Evolutionary conservation across 768 basidiomycete species (phyloP).

Genomic region (Pleurotus platypus): DNA sequence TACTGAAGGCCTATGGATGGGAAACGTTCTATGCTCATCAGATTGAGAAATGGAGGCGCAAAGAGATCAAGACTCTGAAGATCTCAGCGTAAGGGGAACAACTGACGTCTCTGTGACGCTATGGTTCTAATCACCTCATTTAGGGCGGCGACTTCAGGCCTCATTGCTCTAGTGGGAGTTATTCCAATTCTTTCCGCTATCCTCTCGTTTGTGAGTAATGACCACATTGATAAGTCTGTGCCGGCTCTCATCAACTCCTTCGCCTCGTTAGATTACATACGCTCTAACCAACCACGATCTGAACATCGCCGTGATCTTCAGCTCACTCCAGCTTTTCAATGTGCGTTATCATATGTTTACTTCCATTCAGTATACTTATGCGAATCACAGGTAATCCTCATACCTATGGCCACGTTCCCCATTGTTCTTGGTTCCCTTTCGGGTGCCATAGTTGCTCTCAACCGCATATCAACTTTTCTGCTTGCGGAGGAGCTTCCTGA

Average conservation of each 20-base stretch:
- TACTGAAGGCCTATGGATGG: slow-evolving; percentile 65
- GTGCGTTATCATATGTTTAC: slow-evolving; percentile 1
- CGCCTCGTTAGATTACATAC: slow-evolving; percentile 34
- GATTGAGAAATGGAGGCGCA: slow-evolving; percentile 30
- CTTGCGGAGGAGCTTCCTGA: slow-evolving; percentile 31
- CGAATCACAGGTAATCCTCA: slow-evolving; percentile 29
- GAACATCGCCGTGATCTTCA: slow-evolving; percentile 40
- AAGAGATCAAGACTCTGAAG: slow-evolving; percentile 36
- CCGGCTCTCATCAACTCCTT: not conserved
- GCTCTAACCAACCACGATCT: slow-evolving; percentile 38
- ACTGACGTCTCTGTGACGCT: not conserved
- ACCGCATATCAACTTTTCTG: slow-evolving; percentile 27
- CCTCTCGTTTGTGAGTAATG: slow-evolving; percentile 41
- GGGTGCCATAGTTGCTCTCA: slow-evolving; percentile 30
- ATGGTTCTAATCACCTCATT: slow-evolving; percentile 5
- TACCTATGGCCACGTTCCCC: slow-evolving; percentile 35
- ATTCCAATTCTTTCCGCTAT: slow-evolving; percentile 50
- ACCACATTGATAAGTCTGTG: not conserved
- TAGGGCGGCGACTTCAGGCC: slow-evolving; percentile 30
- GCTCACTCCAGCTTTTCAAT: slow-evolving; percentile 35
- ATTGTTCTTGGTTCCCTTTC: slow-evolving; percentile 29
- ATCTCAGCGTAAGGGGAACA: slow-evolving; percentile 30
- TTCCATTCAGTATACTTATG: too few species aligned
- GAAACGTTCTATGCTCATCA: slow-evolving; percentile 45
- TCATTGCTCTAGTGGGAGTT: slow-evolving; percentile 45